Evolutionary conservation across 805 yeast species (phyloP), one percentile per base, ranked within the genome.

Genomic region (Myxozyma sirexii): DNA sequence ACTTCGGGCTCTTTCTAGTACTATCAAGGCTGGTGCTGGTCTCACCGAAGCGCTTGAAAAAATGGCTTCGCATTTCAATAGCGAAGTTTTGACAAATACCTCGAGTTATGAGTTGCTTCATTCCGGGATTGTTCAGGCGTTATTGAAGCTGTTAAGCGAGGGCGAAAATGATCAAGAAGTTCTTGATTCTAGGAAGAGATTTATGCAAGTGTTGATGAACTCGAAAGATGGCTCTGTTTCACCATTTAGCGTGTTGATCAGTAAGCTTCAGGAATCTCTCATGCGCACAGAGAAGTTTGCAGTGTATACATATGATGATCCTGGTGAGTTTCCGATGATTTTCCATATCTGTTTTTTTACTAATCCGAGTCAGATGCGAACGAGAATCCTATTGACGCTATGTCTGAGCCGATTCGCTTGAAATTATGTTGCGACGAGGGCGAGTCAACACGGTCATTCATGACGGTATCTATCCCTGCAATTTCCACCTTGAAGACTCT

Each of bases 101-200:
- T 88, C 96, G 0, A 85, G 92, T 59, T 89, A 84, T 74, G 96
- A 90, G 70, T 75, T 91, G 35, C 78, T 85, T 4, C 80, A 87
- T 1, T 87, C 91, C 1, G 91, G 91, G 0, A 71, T 88, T 5
- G 77, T 87, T 6, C 76, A 77, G 4, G 67, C 77, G 0, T 69
- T 87, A 29, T 73, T 45, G 68, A 70, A 24, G 50, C 62, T 17
- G 56, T 72, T 45, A 59, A 67, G 54, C 17, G 53, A 48, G 17
- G 39, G 48, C 5, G 60, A 55, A 10, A 23, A 44, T 4, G 59
- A 47, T 6, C 50, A 42, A n/a, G 47, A 37, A 21, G 43, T 39
- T 17, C 27, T 35, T 3, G 64, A 39, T 13, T 64, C 63, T 44
- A 71, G 60, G 41, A 39, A 44, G 23, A 75, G 85, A 1, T 85